Evolutionary conservation across 2,329 filamentous ascomycete genomes (phyloP), one percentile per base, ranked within the genome.

Genomic region (Lasiodiplodia sp.): DNA sequence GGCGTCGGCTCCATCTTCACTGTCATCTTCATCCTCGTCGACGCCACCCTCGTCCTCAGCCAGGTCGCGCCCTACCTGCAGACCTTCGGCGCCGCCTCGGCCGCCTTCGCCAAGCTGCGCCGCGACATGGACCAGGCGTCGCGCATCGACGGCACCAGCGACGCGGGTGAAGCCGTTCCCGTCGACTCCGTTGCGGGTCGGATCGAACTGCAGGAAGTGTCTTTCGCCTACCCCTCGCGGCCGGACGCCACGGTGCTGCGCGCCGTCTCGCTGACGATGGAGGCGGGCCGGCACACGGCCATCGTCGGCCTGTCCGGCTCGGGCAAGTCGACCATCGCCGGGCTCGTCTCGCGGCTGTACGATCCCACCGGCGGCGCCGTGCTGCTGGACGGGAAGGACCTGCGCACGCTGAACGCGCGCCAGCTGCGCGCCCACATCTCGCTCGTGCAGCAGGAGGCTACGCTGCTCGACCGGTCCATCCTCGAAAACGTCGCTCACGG

Each of bases 41-140:
- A 88, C 73, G 84, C 82, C 68, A 79, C 82, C n/a, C 77, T 84
- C 40, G 78, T 84, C 31, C 76, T 85, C 12, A 82, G 81, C 67
- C 78, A 81, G 65, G 78, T 83, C 28, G 82, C 82, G 8, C 82
- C 83, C 7, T 81, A 83, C 72, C 71, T 85, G n/a, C 85, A 85
- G 47, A 72, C 86, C 2, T 86, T 87, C 67, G 80, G 80, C 10
- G 79, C 81, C 14, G 85, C 84, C 2, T 78, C 82, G 12, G 81
- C 81, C n/a, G 81, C 89, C 0, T 92, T 86, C 71, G 78, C 85
- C 68, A 87, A 88, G 62, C 78, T 92, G 6, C 82, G 82, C 16
- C 80, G 83, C 40, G 88, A 89, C 55, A 89, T 91, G 60, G 83
- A 88, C 16, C 82, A 82, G 4, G 65, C 74, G 18, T 78, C 81